Conservation (phyloP, 2,329 filamentous ascomycete genomes). For the Penicillium concentricum region DNA sequence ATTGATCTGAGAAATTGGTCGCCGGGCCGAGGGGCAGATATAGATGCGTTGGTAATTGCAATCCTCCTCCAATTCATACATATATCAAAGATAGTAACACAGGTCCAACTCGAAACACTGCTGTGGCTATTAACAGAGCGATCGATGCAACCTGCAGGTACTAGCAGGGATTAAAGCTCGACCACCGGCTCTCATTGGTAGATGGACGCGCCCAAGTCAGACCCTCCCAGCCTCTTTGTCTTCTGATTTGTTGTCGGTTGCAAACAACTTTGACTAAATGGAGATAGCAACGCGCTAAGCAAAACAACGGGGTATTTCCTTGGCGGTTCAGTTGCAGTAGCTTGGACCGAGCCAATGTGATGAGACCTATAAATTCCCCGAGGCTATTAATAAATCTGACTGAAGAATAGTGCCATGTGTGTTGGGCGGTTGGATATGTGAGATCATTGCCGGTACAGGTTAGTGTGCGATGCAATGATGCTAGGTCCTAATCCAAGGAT, state of each 20-base stretch:
- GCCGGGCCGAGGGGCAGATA: constrained; percentile 13
- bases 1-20: constrained; percentile 12
- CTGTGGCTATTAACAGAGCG: constrained; percentile 29
- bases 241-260: constrained; percentile 15
- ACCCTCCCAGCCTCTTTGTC: constrained; percentile 9
- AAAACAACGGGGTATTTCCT: constrained; percentile 24
- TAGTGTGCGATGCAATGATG: constrained; percentile 24
- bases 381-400: constrained; percentile 22
- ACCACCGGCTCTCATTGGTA: constrained; percentile 23
- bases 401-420: constrained; percentile 13
- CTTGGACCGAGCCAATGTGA: constrained; percentile 5
- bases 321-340: constrained; percentile 17
- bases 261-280: constrained; percentile 20
- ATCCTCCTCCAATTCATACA: constrained; percentile 5
- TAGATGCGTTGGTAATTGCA: constrained; percentile 19
- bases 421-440: constrained; percentile 23
- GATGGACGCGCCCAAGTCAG: constrained; percentile 21
- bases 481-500: not conserved
- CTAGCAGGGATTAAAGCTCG: constrained; percentile 18
- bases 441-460: constrained; percentile 20
- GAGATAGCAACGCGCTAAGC: constrained; percentile 25
- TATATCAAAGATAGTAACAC: constrained; percentile 26
- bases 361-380: constrained; percentile 18
- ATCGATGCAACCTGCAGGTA: constrained; percentile 28
- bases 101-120: constrained; percentile 25